Conservation (phyloP, 2,329 filamentous ascomycete genomes). For the Grosmannia clavigera region DNA sequence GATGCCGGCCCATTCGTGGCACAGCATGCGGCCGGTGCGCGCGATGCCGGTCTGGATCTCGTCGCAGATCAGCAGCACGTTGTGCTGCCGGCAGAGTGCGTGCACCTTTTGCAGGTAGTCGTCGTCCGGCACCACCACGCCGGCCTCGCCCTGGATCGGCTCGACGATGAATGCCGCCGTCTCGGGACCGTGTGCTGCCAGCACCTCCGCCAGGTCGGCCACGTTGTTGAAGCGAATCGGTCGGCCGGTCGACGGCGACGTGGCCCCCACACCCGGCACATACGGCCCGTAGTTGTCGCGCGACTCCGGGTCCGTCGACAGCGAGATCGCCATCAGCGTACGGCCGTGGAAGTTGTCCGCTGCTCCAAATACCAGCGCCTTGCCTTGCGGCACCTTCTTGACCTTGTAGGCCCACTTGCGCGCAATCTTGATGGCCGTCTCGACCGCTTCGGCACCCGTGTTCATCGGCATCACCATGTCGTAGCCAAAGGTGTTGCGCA, state of each 20-base stretch:
- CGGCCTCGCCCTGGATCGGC: conserved; percentile 93
- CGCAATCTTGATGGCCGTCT: conserved; percentile 92
- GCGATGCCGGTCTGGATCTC: conserved; percentile 98
- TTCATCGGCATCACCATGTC: conserved; percentile 99
- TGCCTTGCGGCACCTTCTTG: conserved; percentile 74
- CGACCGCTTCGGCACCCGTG: conserved; percentile 89
- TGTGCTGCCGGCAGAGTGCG: conserved; percentile 85
- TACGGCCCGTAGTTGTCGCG: conserved; percentile 96
- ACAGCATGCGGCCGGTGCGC: conserved; percentile 85
- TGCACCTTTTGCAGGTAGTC: conserved; percentile 73
- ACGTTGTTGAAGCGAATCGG: conserved; percentile 80
- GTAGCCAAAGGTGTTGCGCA: conserved; percentile 79
- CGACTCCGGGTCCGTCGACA: conserved; percentile 91
- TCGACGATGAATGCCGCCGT: conserved; percentile 91
- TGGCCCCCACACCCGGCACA: conserved; percentile 73
- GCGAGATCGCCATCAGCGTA: conserved; percentile 89
- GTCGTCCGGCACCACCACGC: conserved; percentile 87
- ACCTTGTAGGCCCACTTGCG: conserved; percentile 97
- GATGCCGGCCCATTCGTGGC: conserved; percentile 87
- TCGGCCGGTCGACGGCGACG: conserved; percentile 62
- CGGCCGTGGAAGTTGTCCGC: conserved; percentile 93
- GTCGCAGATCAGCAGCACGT: conserved; percentile 90
- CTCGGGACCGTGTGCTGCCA: conserved; percentile 70
- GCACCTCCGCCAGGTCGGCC: conserved; percentile 62
- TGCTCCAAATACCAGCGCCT: conserved; percentile 75